Evolutionary conservation across 805 yeast species (phyloP), one percentile per base, ranked within the genome.

Genomic region (Kodamaea leandrae): DNA sequence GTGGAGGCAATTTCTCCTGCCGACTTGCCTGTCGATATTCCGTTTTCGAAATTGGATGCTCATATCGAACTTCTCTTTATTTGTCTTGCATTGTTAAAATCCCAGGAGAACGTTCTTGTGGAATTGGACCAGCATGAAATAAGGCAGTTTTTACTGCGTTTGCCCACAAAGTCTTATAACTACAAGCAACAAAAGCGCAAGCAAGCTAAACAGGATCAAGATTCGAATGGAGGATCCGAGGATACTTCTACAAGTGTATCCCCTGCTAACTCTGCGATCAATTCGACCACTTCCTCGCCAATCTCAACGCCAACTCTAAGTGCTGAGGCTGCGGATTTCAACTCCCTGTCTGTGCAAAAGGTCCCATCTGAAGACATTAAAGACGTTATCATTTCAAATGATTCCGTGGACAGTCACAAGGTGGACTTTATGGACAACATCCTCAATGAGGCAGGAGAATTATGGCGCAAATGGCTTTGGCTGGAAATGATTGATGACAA

Each of bases 121-220:
- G 97, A 90, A 57, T 80, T 89, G 48, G 98, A 90, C 54, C 95
- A 87, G 57, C 81, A 86, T 48, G 98, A 90, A 62, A 86, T 88
- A 33, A 72, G 89, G 27, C 95, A 89, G 56, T 80, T 80, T 49
- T 70, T 90, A 46, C 78, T 78, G 46, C 75, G 82, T 27, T 55
- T 76, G 35, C 78, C 81, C 1, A 70, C 80, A 10, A 68, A 68
- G 45, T 63, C 69, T 12, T 61, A 66, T 58, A 62, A 57, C 48
- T 66, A 64, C 42, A 65, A 64, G 43, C 64, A 63, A 43, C 53
- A 43, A 54, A 54, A 30, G 48, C 52, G 43, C 55, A 54, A 30
- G 48, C 29, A n/a, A 17, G 10, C 17, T n/a, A 21, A 14, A 20
- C 13, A 17, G 6, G 36, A 23, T 17, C 7, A 15, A 14, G 58